phyloP scores from a whole-genome alignment of 345 rosid genomes.

The Rhizophora mangle region DNA sequence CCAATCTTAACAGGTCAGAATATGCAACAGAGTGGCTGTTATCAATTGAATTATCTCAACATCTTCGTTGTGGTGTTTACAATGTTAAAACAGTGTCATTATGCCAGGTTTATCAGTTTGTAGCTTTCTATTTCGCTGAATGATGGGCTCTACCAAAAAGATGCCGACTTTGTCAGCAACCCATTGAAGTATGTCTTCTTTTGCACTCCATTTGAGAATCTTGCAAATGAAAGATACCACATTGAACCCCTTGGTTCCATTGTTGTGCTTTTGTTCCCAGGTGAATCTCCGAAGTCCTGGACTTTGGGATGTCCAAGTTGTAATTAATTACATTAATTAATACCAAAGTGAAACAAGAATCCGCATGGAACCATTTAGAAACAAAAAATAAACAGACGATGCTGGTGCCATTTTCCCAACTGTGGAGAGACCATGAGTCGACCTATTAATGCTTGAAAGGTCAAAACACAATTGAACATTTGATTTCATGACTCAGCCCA shows the following conservation, averaged over 20 bases:
- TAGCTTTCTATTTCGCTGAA: neutral
- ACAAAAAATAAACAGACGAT: neutral
- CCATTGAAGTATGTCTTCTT: slow-evolving; percentile 9
- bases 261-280: neutral
- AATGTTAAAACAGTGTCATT: neutral
- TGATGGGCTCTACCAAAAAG: slow-evolving; percentile 6
- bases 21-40: neutral
- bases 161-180: slow-evolving; percentile 29
- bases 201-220: slow-evolving; percentile 18
- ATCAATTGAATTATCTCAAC: neutral
- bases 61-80: neutral
- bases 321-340: neutral
- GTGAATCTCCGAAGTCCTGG: neutral
- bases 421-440: no score
- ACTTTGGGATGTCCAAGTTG: neutral
- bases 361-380: neutral
- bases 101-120: no score
- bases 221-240: slow-evolving; percentile 21
- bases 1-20: neutral
- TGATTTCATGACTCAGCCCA: no score
- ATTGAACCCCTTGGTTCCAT: neutral
- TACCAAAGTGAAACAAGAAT: neutral
- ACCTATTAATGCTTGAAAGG: no score
- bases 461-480: no score
- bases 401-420: neutral